Conservation (phyloP, 768 basidiomycete genomes). For the Serendipita indica region DNA sequence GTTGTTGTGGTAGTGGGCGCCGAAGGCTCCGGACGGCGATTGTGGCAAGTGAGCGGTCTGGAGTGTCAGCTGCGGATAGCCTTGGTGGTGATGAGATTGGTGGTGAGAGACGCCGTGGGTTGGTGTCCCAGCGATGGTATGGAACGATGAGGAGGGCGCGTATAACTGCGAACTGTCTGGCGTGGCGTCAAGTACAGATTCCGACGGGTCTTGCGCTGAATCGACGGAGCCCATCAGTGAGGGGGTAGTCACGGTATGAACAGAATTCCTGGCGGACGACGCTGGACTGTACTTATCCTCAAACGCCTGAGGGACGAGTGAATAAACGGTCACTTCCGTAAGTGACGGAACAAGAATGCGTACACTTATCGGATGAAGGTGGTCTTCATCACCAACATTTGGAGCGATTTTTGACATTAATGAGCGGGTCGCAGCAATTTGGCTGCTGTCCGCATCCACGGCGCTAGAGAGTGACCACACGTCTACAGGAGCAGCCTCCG, state of each 20-base stretch:
- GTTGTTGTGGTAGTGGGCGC: neutral
- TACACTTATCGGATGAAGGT: neutral
- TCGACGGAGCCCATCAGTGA: neutral
- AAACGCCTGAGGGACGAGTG: neutral
- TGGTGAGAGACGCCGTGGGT: neutral
- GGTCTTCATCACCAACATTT: neutral
- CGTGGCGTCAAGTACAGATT: neutral
- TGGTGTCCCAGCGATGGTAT: neutral
- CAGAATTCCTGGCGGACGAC: slow-evolving; percentile 2
- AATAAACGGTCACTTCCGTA: neutral
- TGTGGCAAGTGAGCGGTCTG: neutral
- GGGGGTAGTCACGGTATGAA: neutral
- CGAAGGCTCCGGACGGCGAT: neutral
- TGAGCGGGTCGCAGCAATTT: neutral
- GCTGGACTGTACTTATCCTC: slow-evolving; percentile 6
- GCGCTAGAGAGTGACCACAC: neutral
- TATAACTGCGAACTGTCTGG: neutral
- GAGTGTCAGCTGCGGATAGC: neutral
- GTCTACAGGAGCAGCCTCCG: neutral
- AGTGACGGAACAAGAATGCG: neutral
- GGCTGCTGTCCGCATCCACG: neutral
- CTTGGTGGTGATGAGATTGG: neutral
- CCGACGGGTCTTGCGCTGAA: neutral
- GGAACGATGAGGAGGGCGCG: neutral
- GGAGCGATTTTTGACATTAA: neutral